Conservation (phyloP, 1,139 yeast species). For the Kodamaea derodonti region DNA sequence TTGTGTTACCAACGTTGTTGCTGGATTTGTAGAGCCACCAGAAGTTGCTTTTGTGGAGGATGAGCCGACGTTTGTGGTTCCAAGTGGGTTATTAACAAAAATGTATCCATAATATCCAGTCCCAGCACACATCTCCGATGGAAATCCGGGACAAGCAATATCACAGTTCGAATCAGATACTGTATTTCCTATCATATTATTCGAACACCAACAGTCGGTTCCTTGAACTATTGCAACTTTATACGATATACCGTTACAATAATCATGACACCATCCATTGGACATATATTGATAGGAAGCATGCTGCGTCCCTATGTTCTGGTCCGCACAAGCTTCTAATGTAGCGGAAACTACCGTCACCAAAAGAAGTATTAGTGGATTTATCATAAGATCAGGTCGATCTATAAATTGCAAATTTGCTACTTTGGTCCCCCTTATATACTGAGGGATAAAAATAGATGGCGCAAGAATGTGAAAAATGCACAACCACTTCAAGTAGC, state of each 20-base stretch:
- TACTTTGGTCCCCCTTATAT: constrained; percentile 1
- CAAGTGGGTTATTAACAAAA: constrained; percentile 19
- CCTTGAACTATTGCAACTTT: constrained; percentile 55
- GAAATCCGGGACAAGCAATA: constrained; percentile 49
- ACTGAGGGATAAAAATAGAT: neutral
- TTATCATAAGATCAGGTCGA: neutral
- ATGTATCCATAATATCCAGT: constrained; percentile 34
- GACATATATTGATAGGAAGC: constrained; percentile 35
- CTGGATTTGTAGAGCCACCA: constrained; percentile 4
- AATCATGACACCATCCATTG: constrained; percentile 50
- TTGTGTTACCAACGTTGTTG: neutral
- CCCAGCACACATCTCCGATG: constrained; percentile 31
- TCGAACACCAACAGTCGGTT: constrained; percentile 58
- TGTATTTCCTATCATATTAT: constrained; percentile 43
- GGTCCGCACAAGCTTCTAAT: constrained; percentile 39
- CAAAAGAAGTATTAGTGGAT: neutral
- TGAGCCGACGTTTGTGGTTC: constrained; percentile 9
- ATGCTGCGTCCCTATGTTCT: constrained; percentile 34
- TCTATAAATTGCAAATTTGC: neutral
- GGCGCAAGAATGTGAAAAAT: constrained; percentile 2
- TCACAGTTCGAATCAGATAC: constrained; percentile 36
- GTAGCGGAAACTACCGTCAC: neutral
- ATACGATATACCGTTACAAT: constrained; percentile 43
- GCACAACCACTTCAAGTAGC: neutral
- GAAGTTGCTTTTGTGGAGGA: constrained; percentile 10